These are phyloP conservation scores for Phytomonas sp. DNA, from an alignment of 208 protist species.

Conservation along the genomic window DNA sequence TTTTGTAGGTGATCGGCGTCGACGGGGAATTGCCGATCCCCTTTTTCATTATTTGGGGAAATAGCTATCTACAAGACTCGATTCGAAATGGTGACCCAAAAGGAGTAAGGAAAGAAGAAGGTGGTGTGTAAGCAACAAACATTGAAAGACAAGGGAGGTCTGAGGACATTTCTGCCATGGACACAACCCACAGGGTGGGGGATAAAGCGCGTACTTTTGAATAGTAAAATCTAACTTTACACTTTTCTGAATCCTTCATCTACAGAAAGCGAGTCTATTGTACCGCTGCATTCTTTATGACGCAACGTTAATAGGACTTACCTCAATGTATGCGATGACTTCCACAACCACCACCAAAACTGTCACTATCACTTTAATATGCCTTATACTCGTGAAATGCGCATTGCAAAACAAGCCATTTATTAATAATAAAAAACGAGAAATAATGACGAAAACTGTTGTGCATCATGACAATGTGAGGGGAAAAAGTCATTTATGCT, in stretches of 20 bases:
- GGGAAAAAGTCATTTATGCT: not conserved
- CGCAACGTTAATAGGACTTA: not conserved
- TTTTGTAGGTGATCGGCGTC: conserved; percentile 4
- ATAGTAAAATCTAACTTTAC: not conserved
- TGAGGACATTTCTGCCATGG: not conserved
- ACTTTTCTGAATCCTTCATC: not conserved
- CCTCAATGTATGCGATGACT: not conserved
- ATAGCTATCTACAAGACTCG: not conserved
- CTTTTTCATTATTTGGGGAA: not conserved
- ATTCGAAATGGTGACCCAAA: not conserved
- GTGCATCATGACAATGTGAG: not conserved
- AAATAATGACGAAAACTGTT: not conserved
- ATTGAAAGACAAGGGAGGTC: not conserved
- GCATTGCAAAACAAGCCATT: not conserved
- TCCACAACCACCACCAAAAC: not conserved
- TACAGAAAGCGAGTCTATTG: not conserved
- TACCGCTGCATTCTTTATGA: not conserved
- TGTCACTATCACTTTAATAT: not conserved
- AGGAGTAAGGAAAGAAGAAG: conserved; percentile 14
- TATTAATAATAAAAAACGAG: not conserved
- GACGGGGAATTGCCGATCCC: not conserved
- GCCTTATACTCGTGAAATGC: not conserved
- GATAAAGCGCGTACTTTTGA: not conserved
- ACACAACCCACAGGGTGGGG: not conserved
- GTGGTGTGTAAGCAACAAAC: not conserved